phyloP scores from a whole-genome alignment of 257 asterid species.

The Mitragyna speciosa region DNA sequence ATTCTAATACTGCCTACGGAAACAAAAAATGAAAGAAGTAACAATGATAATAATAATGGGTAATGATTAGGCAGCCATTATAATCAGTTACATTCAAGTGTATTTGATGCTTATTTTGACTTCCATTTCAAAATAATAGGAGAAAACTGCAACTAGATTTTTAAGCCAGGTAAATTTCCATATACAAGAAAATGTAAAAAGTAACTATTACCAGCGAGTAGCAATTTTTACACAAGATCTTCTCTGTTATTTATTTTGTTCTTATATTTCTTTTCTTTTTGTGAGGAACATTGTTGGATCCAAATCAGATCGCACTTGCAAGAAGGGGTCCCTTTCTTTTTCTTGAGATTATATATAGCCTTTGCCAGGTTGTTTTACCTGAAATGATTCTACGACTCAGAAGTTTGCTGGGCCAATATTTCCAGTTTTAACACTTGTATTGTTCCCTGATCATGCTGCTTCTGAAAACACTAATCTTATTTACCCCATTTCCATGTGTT shows the following conservation, averaged over 20 bases:
- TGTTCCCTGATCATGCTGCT: background rate
- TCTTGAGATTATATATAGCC: background rate
- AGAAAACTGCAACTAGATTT: too few relatives aligned
- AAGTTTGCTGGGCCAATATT: background rate
- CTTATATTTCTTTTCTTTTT: background rate
- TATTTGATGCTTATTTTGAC: too few relatives aligned
- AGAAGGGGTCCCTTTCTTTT: background rate
- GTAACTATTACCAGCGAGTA: background rate
- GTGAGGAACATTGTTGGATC: constrained; percentile 1
- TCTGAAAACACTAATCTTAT: background rate
- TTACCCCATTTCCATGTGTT: background rate
- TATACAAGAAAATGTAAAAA: too few relatives aligned
- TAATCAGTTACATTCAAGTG: too few relatives aligned
- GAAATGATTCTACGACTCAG: background rate
- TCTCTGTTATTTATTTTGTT: too few relatives aligned
- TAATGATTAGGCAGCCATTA: too few relatives aligned
- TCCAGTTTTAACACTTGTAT: background rate
- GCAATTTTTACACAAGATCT: background rate
- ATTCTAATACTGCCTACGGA: too few relatives aligned
- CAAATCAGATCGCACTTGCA: constrained; percentile 11
- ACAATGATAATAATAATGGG: too few relatives aligned
- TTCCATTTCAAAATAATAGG: too few relatives aligned
- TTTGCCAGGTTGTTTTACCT: constrained; percentile 2
- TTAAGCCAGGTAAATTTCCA: too few relatives aligned
- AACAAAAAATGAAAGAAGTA: too few relatives aligned